A percentile compares a stretch with the other conserved stretches of the same genome.
phyloP scores from a whole-genome alignment of 495 filamentous ascomycete genomes.

The Platismatia glauca region DNA sequence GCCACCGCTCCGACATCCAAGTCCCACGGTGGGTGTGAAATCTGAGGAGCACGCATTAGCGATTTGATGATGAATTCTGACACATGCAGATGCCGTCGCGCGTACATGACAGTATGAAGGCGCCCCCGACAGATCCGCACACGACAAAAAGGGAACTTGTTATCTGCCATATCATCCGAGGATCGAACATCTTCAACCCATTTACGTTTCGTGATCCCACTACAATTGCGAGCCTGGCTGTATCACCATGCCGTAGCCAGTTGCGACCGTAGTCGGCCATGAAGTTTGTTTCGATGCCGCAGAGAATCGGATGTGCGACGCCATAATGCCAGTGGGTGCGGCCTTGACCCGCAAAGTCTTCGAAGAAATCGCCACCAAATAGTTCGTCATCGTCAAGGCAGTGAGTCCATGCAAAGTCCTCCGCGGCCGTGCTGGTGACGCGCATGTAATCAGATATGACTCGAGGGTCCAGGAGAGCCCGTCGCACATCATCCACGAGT shows the following conservation, averaged over 20 bases:
- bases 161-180: constrained; percentile 37
- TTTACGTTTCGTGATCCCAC: constrained; percentile 24
- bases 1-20: constrained; percentile 41
- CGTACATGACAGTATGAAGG: constrained; percentile 5
- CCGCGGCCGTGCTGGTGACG: too few species aligned
- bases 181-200: constrained; percentile 36
- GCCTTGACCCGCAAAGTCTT: constrained; percentile 40
- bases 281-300: constrained; percentile 34
- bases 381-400: not conserved
- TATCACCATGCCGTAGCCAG: constrained; percentile 30
- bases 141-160: constrained; percentile 24
- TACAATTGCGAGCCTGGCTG: constrained; percentile 31
- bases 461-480: too few species aligned
- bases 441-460: too few species aligned
- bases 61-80: too few species aligned
- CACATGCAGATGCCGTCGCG: too few species aligned
- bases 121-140: constrained; percentile 16
- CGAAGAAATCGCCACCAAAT: constrained; percentile 29
- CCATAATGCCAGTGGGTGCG: constrained; percentile 39
- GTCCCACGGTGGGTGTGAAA: constrained; percentile 27
- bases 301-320: constrained; percentile 37
- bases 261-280: constrained; percentile 31
- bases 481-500: too few species aligned
- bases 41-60: constrained; percentile 6
- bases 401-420: too few species aligned